Conservation (phyloP, 495 filamentous ascomycete species). For the Daldinia concentrica region DNA sequence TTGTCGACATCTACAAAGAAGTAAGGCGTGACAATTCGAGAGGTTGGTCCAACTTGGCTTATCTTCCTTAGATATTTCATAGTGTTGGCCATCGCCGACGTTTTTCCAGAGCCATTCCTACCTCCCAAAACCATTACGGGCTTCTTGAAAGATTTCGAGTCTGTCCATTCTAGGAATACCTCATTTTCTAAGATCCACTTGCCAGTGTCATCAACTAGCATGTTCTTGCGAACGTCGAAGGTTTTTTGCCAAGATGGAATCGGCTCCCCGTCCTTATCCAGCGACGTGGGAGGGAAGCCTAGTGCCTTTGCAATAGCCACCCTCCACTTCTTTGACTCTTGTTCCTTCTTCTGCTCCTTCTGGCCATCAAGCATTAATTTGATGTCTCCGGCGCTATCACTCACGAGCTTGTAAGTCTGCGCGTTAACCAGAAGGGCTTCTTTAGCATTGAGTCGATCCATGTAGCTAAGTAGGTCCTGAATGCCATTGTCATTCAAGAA, state of each 20-base stretch:
- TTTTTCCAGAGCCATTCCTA: slow-evolving; percentile 51
- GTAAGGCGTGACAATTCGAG: slow-evolving; percentile 47
- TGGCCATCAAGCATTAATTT: slow-evolving; percentile 49
- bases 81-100: slow-evolving; percentile 51
- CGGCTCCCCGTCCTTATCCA: slow-evolving; percentile 50
- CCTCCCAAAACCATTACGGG: slow-evolving; percentile 47
- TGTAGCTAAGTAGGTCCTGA: slow-evolving; percentile 49
- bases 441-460: slow-evolving; percentile 50
- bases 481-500: slow-evolving; percentile 54
- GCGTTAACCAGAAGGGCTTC: slow-evolving; percentile 50
- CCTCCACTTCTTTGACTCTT: slow-evolving; percentile 48
- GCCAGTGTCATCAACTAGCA: slow-evolving; percentile 48
- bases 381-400: slow-evolving; percentile 47
- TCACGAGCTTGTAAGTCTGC: slow-evolving; percentile 51
- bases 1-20: slow-evolving; percentile 55
- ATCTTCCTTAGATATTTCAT: slow-evolving; percentile 46
- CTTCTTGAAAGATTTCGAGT: slow-evolving; percentile 28
- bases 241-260: slow-evolving; percentile 50
- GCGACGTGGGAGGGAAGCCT: slow-evolving; percentile 46
- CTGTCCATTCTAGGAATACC: slow-evolving; percentile 46
- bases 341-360: slow-evolving; percentile 48
- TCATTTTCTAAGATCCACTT: slow-evolving; percentile 47
- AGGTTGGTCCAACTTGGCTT: slow-evolving; percentile 43
- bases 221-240: slow-evolving; percentile 50
- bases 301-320: slow-evolving; percentile 46